Evolutionary conservation across 2,329 filamentous ascomycete genomes (phyloP).

Genomic region (Ramularia endophylla): DNA sequence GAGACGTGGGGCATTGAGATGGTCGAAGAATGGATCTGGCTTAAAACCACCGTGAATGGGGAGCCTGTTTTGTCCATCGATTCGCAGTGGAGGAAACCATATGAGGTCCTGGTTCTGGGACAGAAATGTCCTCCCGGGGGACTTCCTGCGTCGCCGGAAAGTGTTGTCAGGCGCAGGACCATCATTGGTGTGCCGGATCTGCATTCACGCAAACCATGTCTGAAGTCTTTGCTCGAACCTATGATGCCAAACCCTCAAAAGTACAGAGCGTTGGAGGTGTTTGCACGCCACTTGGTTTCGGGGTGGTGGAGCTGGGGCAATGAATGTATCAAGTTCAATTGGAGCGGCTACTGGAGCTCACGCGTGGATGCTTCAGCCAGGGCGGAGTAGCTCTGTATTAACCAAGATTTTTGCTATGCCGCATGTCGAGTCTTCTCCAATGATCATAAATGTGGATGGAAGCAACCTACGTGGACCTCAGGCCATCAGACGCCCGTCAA

Average conservation of each 20-base stretch:
- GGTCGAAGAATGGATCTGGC: slow-evolving; percentile 69
- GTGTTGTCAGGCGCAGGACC: slow-evolving; percentile 45
- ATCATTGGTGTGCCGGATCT: slow-evolving; percentile 66
- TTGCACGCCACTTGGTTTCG: slow-evolving; percentile 65
- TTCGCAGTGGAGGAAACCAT: slow-evolving; percentile 65
- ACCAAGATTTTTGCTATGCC: too few species aligned
- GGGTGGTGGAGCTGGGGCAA: slow-evolving; percentile 79
- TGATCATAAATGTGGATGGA: too few species aligned
- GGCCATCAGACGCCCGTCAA: too few species aligned
- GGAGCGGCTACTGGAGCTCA: slow-evolving; percentile 45
- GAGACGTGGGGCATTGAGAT: slow-evolving; percentile 60
- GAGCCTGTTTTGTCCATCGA: slow-evolving; percentile 59
- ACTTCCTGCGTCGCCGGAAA: not conserved
- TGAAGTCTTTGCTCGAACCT: slow-evolving; percentile 55
- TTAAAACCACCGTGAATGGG: slow-evolving; percentile 63
- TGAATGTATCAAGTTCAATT: slow-evolving; percentile 65
- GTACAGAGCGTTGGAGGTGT: slow-evolving; percentile 65
- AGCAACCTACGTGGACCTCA: too few species aligned
- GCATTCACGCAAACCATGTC: slow-evolving; percentile 72
- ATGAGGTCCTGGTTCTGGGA: slow-evolving; percentile 65
- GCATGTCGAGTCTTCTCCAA: too few species aligned
- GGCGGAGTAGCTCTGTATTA: too few species aligned
- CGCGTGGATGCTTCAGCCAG: too few species aligned
- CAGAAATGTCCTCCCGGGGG: slow-evolving; percentile 27
- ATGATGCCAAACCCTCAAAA: slow-evolving; percentile 41